phyloP scores from a whole-genome alignment of 495 filamentous ascomycete genomes.

The Ascobolus immersus region DNA sequence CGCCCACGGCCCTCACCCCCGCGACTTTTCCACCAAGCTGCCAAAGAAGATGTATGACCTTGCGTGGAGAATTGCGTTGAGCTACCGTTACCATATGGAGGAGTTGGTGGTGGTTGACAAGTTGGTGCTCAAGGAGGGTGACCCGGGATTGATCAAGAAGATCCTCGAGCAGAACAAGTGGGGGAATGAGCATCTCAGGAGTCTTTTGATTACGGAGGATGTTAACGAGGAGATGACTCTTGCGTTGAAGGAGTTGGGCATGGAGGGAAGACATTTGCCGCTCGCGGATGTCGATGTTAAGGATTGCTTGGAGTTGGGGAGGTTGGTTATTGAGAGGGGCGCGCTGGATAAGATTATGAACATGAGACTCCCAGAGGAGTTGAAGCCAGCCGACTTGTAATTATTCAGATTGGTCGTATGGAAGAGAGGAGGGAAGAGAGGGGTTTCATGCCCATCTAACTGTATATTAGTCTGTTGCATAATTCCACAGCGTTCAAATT shows the following conservation, averaged over 20 bases:
- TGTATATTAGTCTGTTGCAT: too few relatives aligned
- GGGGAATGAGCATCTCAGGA: conserved; percentile 42
- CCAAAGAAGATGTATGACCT: conserved; percentile 82
- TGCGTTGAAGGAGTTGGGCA: conserved; percentile 31
- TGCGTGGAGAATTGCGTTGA: conserved; percentile 84
- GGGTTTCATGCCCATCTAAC: too few relatives aligned
- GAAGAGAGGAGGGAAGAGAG: too few relatives aligned
- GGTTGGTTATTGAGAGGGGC: conserved; percentile 61
- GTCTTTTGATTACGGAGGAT: conserved; percentile 46
- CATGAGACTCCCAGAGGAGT: neutral
- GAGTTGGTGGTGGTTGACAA: conserved; percentile 67
- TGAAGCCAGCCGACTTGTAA: neutral
- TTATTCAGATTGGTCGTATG: too few relatives aligned
- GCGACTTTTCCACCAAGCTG: conserved; percentile 66
- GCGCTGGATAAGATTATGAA: conserved; percentile 30
- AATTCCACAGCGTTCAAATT: too few relatives aligned
- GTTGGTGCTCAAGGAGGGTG: conserved; percentile 29
- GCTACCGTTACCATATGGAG: conserved; percentile 63
- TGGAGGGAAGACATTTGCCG: conserved; percentile 36
- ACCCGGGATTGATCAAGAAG: conserved; percentile 32
- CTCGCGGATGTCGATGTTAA: conserved; percentile 72
- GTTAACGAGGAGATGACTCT: conserved; percentile 27
- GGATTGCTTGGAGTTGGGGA: conserved; percentile 59
- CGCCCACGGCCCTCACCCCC: conserved; percentile 57
- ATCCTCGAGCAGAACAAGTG: conserved; percentile 47